phyloP scores from a whole-genome alignment of 495 filamentous ascomycete species.

The Cercophora newfieldiana region DNA sequence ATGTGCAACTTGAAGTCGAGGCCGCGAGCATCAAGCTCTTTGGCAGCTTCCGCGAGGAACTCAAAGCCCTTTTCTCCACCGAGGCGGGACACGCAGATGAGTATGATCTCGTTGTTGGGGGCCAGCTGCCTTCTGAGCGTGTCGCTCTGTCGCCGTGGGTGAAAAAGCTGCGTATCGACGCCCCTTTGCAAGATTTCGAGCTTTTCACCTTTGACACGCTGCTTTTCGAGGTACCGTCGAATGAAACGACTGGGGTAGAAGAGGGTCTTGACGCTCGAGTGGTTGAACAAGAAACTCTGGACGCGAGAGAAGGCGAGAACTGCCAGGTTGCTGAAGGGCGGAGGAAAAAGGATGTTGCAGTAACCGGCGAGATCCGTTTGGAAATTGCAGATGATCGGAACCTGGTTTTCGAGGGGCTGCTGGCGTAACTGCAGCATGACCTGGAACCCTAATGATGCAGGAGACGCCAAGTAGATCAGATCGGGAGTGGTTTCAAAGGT shows the following conservation, averaged over 20 bases:
- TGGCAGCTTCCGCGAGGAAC: conserved; percentile 55
- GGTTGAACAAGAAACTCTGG: conserved; percentile 60
- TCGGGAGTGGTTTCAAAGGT: conserved; percentile 53
- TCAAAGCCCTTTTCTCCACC: conserved; percentile 67
- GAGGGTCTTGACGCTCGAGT: conserved; percentile 56
- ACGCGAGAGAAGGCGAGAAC: conserved; percentile 55
- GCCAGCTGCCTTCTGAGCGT: conserved; percentile 50
- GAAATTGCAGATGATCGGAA: conserved; percentile 61
- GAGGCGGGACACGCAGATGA: conserved; percentile 59
- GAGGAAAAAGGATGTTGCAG: conserved; percentile 59
- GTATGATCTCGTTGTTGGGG: conserved; percentile 58
- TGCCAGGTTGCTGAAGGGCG: conserved; percentile 54
- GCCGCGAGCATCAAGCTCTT: conserved; percentile 49
- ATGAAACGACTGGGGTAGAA: conserved; percentile 63
- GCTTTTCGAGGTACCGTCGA: conserved; percentile 53
- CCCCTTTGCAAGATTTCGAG: conserved; percentile 58
- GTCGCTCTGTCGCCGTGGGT: conserved; percentile 49
- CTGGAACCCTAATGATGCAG: conserved; percentile 64
- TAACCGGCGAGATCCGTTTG: conserved; percentile 67
- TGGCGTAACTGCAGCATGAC: conserved; percentile 58
- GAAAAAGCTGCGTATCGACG: conserved; percentile 60
- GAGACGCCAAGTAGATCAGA: conserved; percentile 64
- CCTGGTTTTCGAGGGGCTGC: conserved; percentile 48
- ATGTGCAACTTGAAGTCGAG: conserved; percentile 60
- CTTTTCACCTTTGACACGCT: conserved; percentile 49